These are phyloP conservation scores for Monosporascus sp. DNA, from an alignment of 2,329 filamentous ascomycete genomes.

Conservation along the genomic window DNA sequence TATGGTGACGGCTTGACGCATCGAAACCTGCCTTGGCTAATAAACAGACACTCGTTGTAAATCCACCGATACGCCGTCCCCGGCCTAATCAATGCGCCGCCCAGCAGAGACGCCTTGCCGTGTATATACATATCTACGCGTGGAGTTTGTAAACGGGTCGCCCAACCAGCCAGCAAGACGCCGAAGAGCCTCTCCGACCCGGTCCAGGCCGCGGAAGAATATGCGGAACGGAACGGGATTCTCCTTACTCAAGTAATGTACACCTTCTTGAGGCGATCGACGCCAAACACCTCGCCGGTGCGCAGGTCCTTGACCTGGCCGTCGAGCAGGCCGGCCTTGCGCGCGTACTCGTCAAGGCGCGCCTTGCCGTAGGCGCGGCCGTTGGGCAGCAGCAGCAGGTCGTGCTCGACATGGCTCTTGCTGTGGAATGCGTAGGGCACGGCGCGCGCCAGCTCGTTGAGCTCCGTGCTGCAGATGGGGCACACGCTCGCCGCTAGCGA, in stretches of 20 bases:
- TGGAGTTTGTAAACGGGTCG: too few relatives aligned
- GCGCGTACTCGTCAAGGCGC: conserved; percentile 68
- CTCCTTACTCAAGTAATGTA: conserved; percentile 64
- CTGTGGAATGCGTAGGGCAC: conserved; percentile 95
- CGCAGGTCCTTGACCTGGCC: conserved; percentile 72
- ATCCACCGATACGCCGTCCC: too few relatives aligned
- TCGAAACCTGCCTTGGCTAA: too few relatives aligned
- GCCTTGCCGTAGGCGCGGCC: conserved; percentile 76
- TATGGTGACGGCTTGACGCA: too few relatives aligned
- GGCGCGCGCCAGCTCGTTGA: conserved; percentile 82
- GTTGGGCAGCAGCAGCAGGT: conserved; percentile 83
- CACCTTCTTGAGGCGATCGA: conserved; percentile 70
- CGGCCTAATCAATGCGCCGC: too few relatives aligned
- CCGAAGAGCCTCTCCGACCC: not conserved
- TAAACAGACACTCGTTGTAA: too few relatives aligned
- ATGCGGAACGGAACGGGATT: too few relatives aligned
- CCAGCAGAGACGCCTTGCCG: too few relatives aligned
- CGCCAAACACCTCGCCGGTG: conserved; percentile 62
- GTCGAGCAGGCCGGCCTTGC: conserved; percentile 65
- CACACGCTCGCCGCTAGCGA: conserved; percentile 65
- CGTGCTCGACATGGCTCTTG: conserved; percentile 85
- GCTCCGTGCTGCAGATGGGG: conserved; percentile 91
- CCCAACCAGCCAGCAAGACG: not conserved
- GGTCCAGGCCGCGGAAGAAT: too few relatives aligned
- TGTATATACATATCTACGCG: too few relatives aligned